Percentiles rank a stretch among this genome's conserved stretches.
These are phyloP conservation scores for Rhododendron kiyosumense DNA, from an alignment of 148 eudicot species.

Conservation along the genomic window DNA sequence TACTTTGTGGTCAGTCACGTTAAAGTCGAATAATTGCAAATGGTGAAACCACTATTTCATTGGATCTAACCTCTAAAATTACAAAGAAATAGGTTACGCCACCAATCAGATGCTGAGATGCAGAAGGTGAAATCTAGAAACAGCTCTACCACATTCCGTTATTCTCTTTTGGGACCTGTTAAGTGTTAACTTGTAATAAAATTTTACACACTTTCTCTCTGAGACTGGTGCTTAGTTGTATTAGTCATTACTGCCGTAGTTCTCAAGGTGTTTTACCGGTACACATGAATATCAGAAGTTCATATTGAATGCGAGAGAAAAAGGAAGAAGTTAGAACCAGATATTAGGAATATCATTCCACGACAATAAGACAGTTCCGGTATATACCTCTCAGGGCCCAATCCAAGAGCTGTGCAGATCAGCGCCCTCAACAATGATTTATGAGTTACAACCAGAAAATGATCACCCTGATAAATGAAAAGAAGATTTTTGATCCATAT, in stretches of 20 bases:
- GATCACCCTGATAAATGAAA: slow-evolving; percentile 38
- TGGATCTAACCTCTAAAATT: not conserved
- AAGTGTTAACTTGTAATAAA: not conserved
- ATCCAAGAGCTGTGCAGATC: slow-evolving; percentile 70
- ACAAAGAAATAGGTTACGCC: not conserved
- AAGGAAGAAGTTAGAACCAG: not conserved
- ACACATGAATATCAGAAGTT: not conserved
- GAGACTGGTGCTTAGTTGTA: not conserved
- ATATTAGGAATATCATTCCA: not conserved
- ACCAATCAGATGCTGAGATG: not conserved
- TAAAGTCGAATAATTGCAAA: not conserved
- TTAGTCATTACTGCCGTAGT: not conserved
- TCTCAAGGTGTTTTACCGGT: not conserved
- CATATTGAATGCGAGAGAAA: not conserved
- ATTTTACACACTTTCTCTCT: not conserved
- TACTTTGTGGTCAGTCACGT: not conserved
- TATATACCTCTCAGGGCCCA: slow-evolving; percentile 60
- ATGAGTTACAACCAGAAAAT: slow-evolving; percentile 68
- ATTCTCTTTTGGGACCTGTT: not conserved
- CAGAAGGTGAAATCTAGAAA: not conserved
- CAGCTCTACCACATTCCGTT: not conserved
- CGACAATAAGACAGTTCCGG: not conserved
- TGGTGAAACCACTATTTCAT: not conserved
- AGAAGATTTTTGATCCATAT: not conserved
- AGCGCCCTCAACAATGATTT: slow-evolving; percentile 64